Base-by-base conservation (phyloP, 129 eudicot species). In the Oenanthe sinensis region DNA sequence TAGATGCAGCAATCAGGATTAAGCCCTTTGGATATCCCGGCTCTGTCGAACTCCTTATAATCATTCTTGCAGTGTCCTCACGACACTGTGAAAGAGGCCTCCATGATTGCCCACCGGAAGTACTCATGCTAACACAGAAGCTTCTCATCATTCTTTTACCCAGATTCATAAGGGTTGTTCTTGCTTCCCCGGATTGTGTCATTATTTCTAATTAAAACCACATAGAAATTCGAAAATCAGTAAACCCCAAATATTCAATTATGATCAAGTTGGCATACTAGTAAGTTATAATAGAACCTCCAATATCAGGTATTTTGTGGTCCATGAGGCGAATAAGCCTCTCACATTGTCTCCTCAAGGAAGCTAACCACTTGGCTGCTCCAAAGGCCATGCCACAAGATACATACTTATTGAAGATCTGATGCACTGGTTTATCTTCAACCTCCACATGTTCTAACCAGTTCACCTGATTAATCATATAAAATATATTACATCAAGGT, bases 251-350 rank as follows among this genome's bases (percentile, higher is more conserved):
- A 39, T 39, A 39, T 39, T 39, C 42, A 39, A 39, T 39, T 39
- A 39, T 39, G 42, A 39, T 39, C 42, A 39, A 39, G 4, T 39
- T 39, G 42, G 16, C 14, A 5, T 48, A 48, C 20, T 48, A 48
- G 4, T 48, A 6, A 63, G 13, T 44, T 49, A 47, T 0, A 26
- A 46, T 73, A 85, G 13, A 24, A 71, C 97, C 98, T 90, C 97
- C 99, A 78, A 88, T 89, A 33, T 95, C 99, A 8, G 97, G 86
- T 73, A 86, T 86, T 73, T 95, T 95, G 68, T 92, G 71, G 37
- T 92, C 95, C 95, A 88, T 88, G 74, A 91, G 95, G 79, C 96
- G 92, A n/a, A 92, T 93, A 42, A 95, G 83, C 86, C 99, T 87
- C 84, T 95, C 96, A 72, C 97, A 88, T 79, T 95, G 97, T 52